Base-by-base conservation (phyloP, 768 basidiomycete species). In the Infundibulicybe gibba region DNA sequence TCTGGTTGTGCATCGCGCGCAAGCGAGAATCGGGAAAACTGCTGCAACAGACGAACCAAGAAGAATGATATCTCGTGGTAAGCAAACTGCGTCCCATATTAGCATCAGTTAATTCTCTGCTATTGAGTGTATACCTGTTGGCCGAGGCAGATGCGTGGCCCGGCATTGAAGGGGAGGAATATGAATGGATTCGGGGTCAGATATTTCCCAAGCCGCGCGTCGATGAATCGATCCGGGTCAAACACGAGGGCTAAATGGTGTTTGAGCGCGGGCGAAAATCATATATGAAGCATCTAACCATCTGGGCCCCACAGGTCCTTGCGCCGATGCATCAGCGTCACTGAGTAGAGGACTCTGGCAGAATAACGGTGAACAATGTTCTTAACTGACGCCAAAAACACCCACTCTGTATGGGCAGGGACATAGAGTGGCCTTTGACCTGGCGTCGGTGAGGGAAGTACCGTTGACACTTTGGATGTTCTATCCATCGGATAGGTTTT, bases 161-260 rank as follows among this genome's bases (percentile, higher is more conserved):
- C 75, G 1, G 74, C 76, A 49, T 76, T 78, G 63, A 78, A 78
- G 3, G 76, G 76, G 12, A 78, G 55, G 59, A 78, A 80, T 33
- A 78, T 75, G 67, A 75, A 81, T 0, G 81, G 80, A 51, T 81
- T 81, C 5, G 74, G 69, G 0, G 68, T 73, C 49, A 81, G 56
- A 51, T 83, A 80, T 50, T 77, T 81, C 3, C 71, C 66, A 35
- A 82, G 44, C 3, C 83, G 69, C 25, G 77, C 75, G 49, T 87
- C 84, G 34, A 87, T 58, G 70, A 84, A 86, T 1, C 84, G 71
- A 49, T 84, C 79, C 0, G 85, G 85, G 55, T 86, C 84, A 51
- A 85, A 87, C 47, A 63, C 52, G 3, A 73, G 58, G n/a, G 81
- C 81, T 82, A 41, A 5, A 19, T n/a, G 14, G n/a, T 39, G 10